Percentiles rank a stretch among this genome's conserved stretches.
phyloP scores from a whole-genome alignment of 202 grass and related monocot genomes.

The Musa balbisiana region DNA sequence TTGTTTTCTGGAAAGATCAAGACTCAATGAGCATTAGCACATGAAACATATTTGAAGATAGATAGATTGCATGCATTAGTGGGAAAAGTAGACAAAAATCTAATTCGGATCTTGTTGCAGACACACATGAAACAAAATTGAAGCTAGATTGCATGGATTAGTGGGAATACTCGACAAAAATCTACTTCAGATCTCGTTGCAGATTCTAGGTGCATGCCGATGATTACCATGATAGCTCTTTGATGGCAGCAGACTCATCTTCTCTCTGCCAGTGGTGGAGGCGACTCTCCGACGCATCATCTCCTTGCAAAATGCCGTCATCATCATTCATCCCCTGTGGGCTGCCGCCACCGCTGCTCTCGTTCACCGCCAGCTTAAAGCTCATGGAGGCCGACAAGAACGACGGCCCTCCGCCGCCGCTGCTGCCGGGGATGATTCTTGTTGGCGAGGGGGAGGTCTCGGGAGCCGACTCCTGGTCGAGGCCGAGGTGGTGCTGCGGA shows the following conservation, averaged over 20 bases:
- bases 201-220: not conserved
- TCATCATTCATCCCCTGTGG: conserved; percentile 48
- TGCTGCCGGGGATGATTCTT: not conserved
- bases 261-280: conserved; percentile 51
- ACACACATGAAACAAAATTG: no score
- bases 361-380: conserved; percentile 79
- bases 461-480: not conserved
- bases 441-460: conserved; percentile 6
- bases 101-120: no score
- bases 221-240: conserved; percentile 78
- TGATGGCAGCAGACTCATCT: conserved; percentile 76
- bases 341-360: conserved; percentile 45
- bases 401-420: conserved; percentile 8
- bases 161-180: not conserved
- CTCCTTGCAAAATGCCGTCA: conserved; percentile 37
- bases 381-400: conserved; percentile 62
- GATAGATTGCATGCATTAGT: no score
- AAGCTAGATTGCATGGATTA: no score
- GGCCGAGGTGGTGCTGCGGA: not conserved
- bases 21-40: no score
- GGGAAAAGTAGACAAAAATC: no score
- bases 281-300: conserved; percentile 40
- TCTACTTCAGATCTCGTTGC: conserved; percentile 16
- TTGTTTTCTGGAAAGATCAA: no score
- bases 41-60: no score